Base-by-base conservation (phyloP, 129 eudicot genomes). In the Apium graveolens region DNA sequence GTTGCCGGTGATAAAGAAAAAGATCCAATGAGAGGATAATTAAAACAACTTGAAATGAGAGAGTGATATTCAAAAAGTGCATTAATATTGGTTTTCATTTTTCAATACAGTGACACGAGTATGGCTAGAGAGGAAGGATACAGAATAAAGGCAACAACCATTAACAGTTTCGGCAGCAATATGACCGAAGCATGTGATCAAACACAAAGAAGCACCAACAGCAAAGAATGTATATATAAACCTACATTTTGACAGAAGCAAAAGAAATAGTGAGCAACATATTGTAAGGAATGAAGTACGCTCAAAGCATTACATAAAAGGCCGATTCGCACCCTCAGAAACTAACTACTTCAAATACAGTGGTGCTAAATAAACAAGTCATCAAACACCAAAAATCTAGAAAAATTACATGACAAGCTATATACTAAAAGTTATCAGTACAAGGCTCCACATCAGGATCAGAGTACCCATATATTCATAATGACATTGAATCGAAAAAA, bases 101-200 rank as follows among this genome's bases (percentile, higher is more conserved):
- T 26, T 5, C 38, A 65, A 29, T 13, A 5, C 70, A 24, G 31
- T 65, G 8, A 31, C 32, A 12, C 29, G 29, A 31, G 70, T 65
- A 65, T 29, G 5, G 9, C 38, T 37, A 63, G 41, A 37, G 26
- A 21, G 1, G 6, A 71, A 37, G 75, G 75, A 71, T 71, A 39
- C 49, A 0, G 26, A 39, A 41, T 6, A 39, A 21, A 71, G 51
- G 34, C 49, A 39, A 51, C 51, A 71, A 20, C 75, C 75, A 24
- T 71, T 41, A 7, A 43, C 49, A 71, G 68, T 69, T 42, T 45
- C 32, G 6, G 71, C 70, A 81, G 95, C 97, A 77, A 93, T 85
- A 81, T 93, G 97, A 81, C 98, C 97, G 0, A 88, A 89, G 86
- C 95, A 93, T 3, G 97, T 86, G 84, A 89, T 82, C 80, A 91